Evolutionary conservation across 2,329 filamentous ascomycete genomes (phyloP), one percentile per base, ranked within the genome.

Genomic region (Aspergillus glaucus): DNA sequence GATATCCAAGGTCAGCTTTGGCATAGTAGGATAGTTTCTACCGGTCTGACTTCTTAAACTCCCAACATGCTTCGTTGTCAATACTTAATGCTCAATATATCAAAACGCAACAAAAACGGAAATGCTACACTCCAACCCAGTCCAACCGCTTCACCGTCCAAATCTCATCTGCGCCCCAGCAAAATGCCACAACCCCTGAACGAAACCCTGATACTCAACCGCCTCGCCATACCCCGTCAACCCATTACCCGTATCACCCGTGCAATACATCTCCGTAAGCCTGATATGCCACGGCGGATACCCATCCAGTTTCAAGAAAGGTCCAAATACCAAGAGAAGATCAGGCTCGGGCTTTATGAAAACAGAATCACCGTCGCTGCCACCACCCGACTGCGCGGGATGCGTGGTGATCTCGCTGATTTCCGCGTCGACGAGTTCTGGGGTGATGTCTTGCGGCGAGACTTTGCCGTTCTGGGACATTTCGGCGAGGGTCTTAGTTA

Each of bases 231-330:
- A 66, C 0, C 67, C 70, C 19, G 60, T 63, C 34, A 66, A 54
- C 24, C 62, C 62, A 43, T 66, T 67, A 40, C 58, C 66, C 43
- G 65, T 70, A 50, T 71, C 66, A 5, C 73, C 71, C 3, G 79
- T 80, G 66, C 75, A 81, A 65, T 91, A 96, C 50, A 98, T 96
- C 75, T 98, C 93, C 0, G 91, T 96, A 63, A 98, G 74, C 40
- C 93, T 81, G 53, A 97, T 80, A 71, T 96, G 93, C 93, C 93
- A 98, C 1, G 93, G 93, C 8, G 93, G 93, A 66, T 97, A 98
- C 8, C 93, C 90, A 47, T 89, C 85, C 41, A 98, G 72, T 65
- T 90, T 85, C 47, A 97, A 82, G 44, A 84, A 82, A 3, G 91
- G 88, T 1, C 86, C 84, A 66, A 98, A 98, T 7, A 95, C 74